Conservation (phyloP, 805 yeast genomes). For the Myxozyma kluyveri region DNA sequence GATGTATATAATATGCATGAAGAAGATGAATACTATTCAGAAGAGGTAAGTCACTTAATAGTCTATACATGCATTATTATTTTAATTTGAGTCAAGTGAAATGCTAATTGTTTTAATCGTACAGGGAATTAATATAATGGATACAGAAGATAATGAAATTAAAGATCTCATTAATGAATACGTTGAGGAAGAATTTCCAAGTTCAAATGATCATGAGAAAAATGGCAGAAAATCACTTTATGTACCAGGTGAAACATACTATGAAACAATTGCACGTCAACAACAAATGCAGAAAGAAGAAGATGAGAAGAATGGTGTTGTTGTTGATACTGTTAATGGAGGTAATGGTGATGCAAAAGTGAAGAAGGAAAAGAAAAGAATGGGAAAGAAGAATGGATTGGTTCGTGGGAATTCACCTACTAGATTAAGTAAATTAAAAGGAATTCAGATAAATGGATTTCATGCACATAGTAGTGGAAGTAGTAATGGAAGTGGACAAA, state of each 20-base stretch:
- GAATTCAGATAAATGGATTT: too few relatives aligned
- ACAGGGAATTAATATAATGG: too few relatives aligned
- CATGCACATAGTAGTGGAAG: too few relatives aligned
- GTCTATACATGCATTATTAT: too few relatives aligned
- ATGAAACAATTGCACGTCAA: conserved; percentile 15
- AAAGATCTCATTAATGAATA: neutral
- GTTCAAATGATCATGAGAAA: neutral
- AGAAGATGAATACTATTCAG: neutral
- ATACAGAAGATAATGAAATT: too few relatives aligned
- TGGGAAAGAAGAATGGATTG: neutral
- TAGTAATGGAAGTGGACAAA: too few relatives aligned
- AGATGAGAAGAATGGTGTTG: neutral
- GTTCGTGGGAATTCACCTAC: too few relatives aligned
- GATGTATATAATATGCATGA: neutral
- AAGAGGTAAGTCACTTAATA: neutral
- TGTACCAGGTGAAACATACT: conserved; percentile 18
- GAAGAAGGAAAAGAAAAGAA: neutral
- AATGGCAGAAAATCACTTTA: neutral
- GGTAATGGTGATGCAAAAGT: neutral
- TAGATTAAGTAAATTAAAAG: too few relatives aligned
- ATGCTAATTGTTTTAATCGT: neutral
- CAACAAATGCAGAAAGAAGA: conserved; percentile 15
- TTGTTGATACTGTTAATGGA: neutral
- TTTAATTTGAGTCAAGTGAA: too few relatives aligned
- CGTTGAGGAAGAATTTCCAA: neutral